Evolutionary conservation across 257 asterid genomes (phyloP).

Genomic region (Penstemon eatonii): DNA sequence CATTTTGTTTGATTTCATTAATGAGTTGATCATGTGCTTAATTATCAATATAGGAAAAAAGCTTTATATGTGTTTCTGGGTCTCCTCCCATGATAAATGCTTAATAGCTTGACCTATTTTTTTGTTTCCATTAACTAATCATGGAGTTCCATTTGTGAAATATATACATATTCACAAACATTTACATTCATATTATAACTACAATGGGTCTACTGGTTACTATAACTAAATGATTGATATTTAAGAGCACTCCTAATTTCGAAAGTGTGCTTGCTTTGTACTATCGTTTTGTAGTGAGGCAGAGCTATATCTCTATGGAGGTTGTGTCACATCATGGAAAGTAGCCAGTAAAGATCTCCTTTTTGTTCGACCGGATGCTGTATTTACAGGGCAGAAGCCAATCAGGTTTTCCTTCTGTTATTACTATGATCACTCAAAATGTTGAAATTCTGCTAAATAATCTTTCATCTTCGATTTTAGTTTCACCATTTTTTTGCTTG

Average conservation of each 20-base stretch:
- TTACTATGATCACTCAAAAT: constrained; percentile 5
- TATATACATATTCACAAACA: neutral
- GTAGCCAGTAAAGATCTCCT: constrained; percentile 83
- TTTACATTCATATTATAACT: neutral
- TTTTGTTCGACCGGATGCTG: constrained; percentile 99
- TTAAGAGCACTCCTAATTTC: neutral
- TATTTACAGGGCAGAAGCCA: constrained; percentile 89
- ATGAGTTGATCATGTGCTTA: constrained; percentile 1
- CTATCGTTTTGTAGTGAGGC: constrained; percentile 68
- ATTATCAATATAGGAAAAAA: neutral
- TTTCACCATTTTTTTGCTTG: constrained; percentile 13
- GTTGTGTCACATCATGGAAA: constrained; percentile 97
- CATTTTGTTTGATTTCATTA: neutral
- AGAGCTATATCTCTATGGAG: constrained; percentile 90
- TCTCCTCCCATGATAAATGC: neutral
- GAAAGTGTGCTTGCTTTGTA: constrained; percentile 12
- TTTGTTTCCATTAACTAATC: constrained; percentile 6
- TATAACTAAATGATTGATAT: constrained; percentile 12
- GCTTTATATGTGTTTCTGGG: neutral
- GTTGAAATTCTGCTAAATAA: neutral
- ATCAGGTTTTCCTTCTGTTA: constrained; percentile 61
- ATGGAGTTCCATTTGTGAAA: neutral
- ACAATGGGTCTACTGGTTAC: neutral
- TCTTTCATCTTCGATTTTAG: neutral
- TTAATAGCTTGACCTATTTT: neutral